Conservation (phyloP, 192 early-diverging fungal genomes). For the Entomortierella parvispora region DNA sequence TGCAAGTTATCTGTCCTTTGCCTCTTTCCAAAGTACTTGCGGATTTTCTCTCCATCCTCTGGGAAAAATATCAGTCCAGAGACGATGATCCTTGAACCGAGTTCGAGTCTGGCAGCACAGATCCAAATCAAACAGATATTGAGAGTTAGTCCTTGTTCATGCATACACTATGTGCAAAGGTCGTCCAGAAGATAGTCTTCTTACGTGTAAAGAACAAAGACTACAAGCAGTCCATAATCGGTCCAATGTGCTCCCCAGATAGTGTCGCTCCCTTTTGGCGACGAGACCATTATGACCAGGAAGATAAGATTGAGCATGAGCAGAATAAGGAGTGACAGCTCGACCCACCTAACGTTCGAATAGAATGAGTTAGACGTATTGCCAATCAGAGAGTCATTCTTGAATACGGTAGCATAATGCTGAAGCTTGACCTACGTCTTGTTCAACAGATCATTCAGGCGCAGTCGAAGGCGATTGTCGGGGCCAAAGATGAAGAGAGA, state of each 20-base stretch:
- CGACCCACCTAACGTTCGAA: slow-evolving; percentile 55
- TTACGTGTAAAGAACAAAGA: slow-evolving; percentile 67
- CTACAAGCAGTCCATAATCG: slow-evolving; percentile 57
- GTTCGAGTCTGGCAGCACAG: slow-evolving; percentile 39
- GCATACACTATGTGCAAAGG: not conserved
- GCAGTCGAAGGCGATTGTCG: slow-evolving; percentile 50
- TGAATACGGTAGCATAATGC: slow-evolving; percentile 51
- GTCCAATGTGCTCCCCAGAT: slow-evolving; percentile 59
- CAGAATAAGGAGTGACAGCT: slow-evolving; percentile 56
- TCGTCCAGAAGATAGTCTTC: slow-evolving; percentile 4
- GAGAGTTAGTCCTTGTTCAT: not conserved
- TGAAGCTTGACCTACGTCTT: slow-evolving; percentile 58
- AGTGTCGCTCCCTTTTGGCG: slow-evolving; percentile 16
- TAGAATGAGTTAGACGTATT: not conserved
- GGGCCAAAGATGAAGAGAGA: slow-evolving; percentile 58
- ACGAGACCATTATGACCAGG: slow-evolving; percentile 55
- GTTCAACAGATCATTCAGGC: slow-evolving; percentile 48
- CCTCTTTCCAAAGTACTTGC: slow-evolving; percentile 41
- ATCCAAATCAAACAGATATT: not conserved
- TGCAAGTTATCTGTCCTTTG: slow-evolving; percentile 39
- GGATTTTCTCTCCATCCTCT: slow-evolving; percentile 38
- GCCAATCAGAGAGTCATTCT: not conserved
- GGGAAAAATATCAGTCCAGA: slow-evolving; percentile 51
- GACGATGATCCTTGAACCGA: slow-evolving; percentile 48
- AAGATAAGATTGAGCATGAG: slow-evolving; percentile 55